phyloP scores from a whole-genome alignment of 2,329 filamentous ascomycete genomes.

The Ceratocystiopsis sp. region DNA sequence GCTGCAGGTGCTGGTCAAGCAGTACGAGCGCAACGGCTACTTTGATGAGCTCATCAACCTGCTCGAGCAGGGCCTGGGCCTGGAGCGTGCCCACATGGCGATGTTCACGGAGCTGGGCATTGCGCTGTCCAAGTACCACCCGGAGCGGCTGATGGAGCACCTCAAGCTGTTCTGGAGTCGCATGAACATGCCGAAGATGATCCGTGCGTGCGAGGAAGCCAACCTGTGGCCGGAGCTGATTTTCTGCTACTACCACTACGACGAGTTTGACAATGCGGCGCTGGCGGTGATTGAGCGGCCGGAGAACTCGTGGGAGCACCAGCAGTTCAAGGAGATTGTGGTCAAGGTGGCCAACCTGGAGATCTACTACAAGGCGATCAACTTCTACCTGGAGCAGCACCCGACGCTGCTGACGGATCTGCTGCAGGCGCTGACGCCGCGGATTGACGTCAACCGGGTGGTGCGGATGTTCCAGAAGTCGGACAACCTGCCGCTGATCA shows the following conservation, averaged over 20 bases:
- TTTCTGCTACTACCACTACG: constrained; percentile 96
- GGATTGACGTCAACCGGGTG: constrained; percentile 97
- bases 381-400: constrained; percentile 96
- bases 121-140: constrained; percentile 84
- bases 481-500: constrained; percentile 94
- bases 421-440: constrained; percentile 74
- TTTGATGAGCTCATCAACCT: constrained; percentile 95
- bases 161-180: constrained; percentile 96
- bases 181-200: constrained; percentile 96
- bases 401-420: constrained; percentile 91
- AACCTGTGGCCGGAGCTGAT: constrained; percentile 95
- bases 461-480: constrained; percentile 98
- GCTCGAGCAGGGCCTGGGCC: constrained; percentile 83
- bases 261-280: constrained; percentile 94
- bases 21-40: constrained; percentile 94
- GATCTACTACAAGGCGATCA: constrained; percentile 94
- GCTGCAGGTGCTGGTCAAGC: constrained; percentile 77
- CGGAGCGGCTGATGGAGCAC: constrained; percentile 94
- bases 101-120: constrained; percentile 93
- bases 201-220: constrained; percentile 80
- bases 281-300: constrained; percentile 96
- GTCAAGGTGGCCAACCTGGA: constrained; percentile 97
- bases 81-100: constrained; percentile 87
- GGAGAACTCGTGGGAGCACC: constrained; percentile 96
- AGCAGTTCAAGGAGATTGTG: constrained; percentile 97